phyloP scores from a whole-genome alignment of 148 eudicot genomes.

The Limonium bicolor region DNA sequence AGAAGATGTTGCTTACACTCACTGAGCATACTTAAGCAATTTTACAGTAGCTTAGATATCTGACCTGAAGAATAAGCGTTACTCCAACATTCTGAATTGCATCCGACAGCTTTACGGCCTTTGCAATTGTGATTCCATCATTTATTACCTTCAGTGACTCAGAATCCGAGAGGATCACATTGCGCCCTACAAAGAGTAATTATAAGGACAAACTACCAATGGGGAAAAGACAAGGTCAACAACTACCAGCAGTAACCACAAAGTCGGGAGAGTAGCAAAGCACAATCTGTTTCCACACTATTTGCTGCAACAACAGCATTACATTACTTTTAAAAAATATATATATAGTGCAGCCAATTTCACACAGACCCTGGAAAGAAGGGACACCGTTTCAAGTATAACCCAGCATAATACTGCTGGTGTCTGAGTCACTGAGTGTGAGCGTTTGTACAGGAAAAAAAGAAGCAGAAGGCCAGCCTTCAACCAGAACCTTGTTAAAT shows the following conservation, averaged over 20 bases:
- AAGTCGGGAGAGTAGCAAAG: background rate
- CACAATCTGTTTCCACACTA: no score
- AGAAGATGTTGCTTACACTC: constrained; percentile 7
- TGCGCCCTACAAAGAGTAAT: constrained; percentile 51
- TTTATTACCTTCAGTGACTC: constrained; percentile 65
- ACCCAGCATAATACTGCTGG: no score
- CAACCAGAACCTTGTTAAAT: no score
- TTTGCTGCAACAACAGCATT: no score
- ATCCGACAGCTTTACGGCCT: constrained; percentile 79
- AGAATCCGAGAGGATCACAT: constrained; percentile 76
- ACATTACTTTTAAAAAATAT: no score
- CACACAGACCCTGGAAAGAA: no score
- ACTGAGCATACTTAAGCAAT: no score
- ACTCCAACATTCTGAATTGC: constrained; percentile 81
- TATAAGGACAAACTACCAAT: background rate
- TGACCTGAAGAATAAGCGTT: constrained; percentile 68
- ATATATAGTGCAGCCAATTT: no score
- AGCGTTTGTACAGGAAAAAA: no score
- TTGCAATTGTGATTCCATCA: constrained; percentile 88
- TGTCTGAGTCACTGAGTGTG: no score
- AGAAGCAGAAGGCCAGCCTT: no score
- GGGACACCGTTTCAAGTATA: no score
- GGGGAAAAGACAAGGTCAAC: background rate
- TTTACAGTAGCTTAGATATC: constrained; percentile 7
- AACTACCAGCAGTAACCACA: background rate